Evolutionary conservation across 148 eudicot species (phyloP).

Genomic region (Rhododendron ferrugineum): DNA sequence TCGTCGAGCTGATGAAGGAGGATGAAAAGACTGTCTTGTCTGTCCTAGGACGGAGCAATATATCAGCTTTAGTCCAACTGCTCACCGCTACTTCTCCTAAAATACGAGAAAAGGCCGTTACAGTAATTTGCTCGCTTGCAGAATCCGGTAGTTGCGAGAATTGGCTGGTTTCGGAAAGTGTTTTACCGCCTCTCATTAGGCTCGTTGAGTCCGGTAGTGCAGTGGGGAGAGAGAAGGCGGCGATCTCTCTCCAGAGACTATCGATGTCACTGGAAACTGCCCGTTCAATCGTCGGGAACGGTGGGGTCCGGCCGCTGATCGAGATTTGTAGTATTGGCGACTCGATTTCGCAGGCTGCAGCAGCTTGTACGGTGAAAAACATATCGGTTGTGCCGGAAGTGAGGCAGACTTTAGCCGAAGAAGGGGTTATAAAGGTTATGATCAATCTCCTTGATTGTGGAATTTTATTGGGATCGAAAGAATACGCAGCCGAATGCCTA

Average conservation of each 20-base stretch:
- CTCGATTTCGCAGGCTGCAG: slow-evolving; percentile 80
- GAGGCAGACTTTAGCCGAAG: slow-evolving; percentile 66
- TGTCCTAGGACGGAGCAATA: slow-evolving; percentile 69
- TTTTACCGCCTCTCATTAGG: slow-evolving; percentile 80
- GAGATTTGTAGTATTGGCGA: slow-evolving; percentile 60
- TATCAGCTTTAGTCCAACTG: slow-evolving; percentile 65
- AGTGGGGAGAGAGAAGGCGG: slow-evolving; percentile 69
- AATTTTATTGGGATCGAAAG: slow-evolving; percentile 66
- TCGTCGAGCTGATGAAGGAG: slow-evolving; percentile 74
- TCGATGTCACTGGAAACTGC: slow-evolving; percentile 73
- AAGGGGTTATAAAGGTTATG: slow-evolving; percentile 65
- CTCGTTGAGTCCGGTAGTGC: slow-evolving; percentile 77
- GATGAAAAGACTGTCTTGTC: slow-evolving; percentile 65
- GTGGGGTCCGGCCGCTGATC: slow-evolving; percentile 62
- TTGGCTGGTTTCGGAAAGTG: slow-evolving; percentile 86
- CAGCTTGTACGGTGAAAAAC: slow-evolving; percentile 73
- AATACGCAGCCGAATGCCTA: slow-evolving; percentile 86
- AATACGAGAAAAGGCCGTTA: slow-evolving; percentile 68
- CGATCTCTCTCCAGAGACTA: slow-evolving; percentile 74
- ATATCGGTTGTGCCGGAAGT: slow-evolving; percentile 75
- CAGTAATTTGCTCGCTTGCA: slow-evolving; percentile 68
- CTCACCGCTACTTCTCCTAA: slow-evolving; percentile 73
- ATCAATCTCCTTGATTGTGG: slow-evolving; percentile 71
- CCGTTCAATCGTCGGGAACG: slow-evolving; percentile 67
- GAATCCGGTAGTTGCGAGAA: slow-evolving; percentile 74